These are phyloP conservation scores for Tetradesmus lagerheimii DNA, from an alignment of 139 green algal species.

Conservation along the genomic window DNA sequence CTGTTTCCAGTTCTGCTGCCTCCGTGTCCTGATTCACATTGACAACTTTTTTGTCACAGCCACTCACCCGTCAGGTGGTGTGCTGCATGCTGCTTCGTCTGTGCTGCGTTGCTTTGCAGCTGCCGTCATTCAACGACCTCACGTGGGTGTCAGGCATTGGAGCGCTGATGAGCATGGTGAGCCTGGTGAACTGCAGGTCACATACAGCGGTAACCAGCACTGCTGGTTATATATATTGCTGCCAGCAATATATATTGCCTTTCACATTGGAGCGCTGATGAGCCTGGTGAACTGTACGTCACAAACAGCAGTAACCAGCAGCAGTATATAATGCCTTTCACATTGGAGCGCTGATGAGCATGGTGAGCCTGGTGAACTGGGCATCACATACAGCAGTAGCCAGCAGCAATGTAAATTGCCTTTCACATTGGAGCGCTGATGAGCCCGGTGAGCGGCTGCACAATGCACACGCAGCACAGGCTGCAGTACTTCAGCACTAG, in stretches of 20 bases:
- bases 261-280: too few relatives aligned
- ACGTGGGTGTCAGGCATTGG: not conserved
- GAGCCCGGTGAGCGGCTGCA: not conserved
- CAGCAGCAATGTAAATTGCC: too few relatives aligned
- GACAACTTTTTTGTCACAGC: not conserved
- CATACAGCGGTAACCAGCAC: not conserved
- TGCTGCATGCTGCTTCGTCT: not conserved
- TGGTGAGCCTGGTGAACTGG: not conserved
- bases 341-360: not conserved
- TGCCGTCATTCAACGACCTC: not conserved
- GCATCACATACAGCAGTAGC: too few relatives aligned
- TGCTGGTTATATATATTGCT: not conserved
- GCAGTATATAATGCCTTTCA: too few relatives aligned
- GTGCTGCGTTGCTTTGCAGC: not conserved
- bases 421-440: too few relatives aligned
- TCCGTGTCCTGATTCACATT: not conserved
- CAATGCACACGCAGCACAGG: not conserved
- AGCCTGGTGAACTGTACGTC: too few relatives aligned
- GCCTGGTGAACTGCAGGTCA: too few relatives aligned
- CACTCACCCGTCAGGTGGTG: not conserved
- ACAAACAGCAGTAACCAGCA: too few relatives aligned
- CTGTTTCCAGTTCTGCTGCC: not conserved
- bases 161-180: not conserved
- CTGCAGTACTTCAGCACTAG: not conserved
- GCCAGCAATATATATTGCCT: too few relatives aligned